Evolutionary conservation across 345 rosid genomes (phyloP), one percentile per base, ranked within the genome.

Genomic region (Hypericum androsaemum): DNA sequence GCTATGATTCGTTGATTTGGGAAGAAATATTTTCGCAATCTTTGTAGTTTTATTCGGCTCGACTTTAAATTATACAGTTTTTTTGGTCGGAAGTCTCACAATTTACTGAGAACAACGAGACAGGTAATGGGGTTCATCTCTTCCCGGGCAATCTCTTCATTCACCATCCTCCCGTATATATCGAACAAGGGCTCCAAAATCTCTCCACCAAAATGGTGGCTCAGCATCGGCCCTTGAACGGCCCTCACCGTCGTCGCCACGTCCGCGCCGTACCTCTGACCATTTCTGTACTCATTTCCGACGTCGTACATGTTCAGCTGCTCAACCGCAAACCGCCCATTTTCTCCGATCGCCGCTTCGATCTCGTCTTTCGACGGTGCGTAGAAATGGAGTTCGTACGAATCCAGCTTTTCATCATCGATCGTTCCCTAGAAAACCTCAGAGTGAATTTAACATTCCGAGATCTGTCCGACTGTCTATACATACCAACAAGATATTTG

Each of bases 231-330:
- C 67, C 80, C 98, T 63, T 87, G 98, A 60, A 90, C 65, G 3
- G 96, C 94, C 75, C 96, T 77, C 47, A 90, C 87, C 0, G 92
- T 70, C 71, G 61, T 79, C 0, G 95, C 98, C 47, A 81, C 79
- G 6, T 47, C 67, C 14, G 43, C 63, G 37, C 98, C 98, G 28
- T 77, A 87, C 67, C 83, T 77, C 39, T 40, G 32, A 22, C 32
- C 32, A 22, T 22, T 54, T 2, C 64, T 73, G 35, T 8, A 61
- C 16, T 41, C 56, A 3, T 57, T 65, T n/a, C 32, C 32, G 4
- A 8, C 3, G 0, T 73, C 62, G 52, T 48, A 72, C 37, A 75
- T 79, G 65, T 82, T 79, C 32, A 82, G 45, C 50, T 60, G 60
- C 38, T 75, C 72, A 39, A 80, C 3, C 39, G 70, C 69, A 48